A percentile compares a stretch with the other conserved stretches of the same genome.
Conservation (phyloP, 176 grass and related monocot species). For the Elaeis guineensis region DNA sequence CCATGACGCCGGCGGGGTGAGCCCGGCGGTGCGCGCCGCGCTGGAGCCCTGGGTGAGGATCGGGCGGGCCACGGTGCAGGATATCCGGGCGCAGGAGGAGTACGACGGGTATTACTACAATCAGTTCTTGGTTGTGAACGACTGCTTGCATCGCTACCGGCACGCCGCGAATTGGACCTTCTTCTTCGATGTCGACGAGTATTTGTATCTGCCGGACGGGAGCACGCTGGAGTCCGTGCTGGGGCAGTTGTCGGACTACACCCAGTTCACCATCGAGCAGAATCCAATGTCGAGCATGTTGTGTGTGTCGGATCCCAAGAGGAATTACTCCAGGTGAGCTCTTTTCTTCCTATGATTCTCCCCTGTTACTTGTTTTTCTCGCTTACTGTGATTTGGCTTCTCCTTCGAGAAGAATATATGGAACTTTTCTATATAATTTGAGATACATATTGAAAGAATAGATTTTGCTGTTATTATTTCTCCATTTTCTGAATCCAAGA, state of each 20-base stretch:
- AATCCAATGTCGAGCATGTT: constrained; percentile 89
- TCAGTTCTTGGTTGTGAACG: constrained; percentile 88
- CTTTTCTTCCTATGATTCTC: background rate
- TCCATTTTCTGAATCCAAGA: too few relatives aligned
- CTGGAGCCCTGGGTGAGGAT: constrained; percentile 71
- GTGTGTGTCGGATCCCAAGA: constrained; percentile 43
- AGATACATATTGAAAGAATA: too few relatives aligned
- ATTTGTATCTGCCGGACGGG: constrained; percentile 56
- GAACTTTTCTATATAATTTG: too few relatives aligned
- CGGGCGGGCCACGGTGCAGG: constrained; percentile 66
- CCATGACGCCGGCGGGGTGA: constrained; percentile 68
- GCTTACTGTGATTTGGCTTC: too few relatives aligned
- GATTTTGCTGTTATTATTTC: too few relatives aligned
- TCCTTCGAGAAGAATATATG: too few relatives aligned
- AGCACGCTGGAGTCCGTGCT: constrained; percentile 40
- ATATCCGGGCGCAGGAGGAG: constrained; percentile 61
- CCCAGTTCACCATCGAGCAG: constrained; percentile 94
- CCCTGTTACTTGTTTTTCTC: background rate
- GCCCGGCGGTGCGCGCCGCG: constrained; percentile 42
- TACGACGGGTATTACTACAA: constrained; percentile 93
- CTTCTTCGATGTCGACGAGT: constrained; percentile 96
- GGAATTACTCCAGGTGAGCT: constrained; percentile 42
- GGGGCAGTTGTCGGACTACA: constrained; percentile 35
- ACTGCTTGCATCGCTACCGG: constrained; percentile 70
- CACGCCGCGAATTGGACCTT: constrained; percentile 87